A percentile compares a stretch with the other conserved stretches of the same genome.
Conservation (phyloP, 768 basidiomycete genomes). For the Clitopilus hobsonii region DNA sequence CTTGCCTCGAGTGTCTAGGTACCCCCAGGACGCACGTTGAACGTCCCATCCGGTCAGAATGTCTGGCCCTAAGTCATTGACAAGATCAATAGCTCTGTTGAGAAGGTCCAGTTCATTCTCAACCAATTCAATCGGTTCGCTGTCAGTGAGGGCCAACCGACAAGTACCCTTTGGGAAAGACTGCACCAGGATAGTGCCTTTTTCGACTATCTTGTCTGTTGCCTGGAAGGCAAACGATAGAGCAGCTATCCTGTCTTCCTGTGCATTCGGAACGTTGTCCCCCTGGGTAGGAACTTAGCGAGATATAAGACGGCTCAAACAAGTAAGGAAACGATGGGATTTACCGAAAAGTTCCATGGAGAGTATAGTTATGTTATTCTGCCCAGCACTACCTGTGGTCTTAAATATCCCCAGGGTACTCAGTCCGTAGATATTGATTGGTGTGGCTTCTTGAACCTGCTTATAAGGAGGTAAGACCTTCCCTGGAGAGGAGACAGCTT, state of each 20-base stretch:
- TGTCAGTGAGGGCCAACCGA: conserved; percentile 38
- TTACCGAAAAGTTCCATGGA: conserved; percentile 84
- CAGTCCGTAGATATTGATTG: conserved; percentile 63
- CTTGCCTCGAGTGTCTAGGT: conserved; percentile 63
- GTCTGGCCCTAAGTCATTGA: conserved; percentile 83
- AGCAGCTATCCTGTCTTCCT: conserved; percentile 59
- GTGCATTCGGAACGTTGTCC: conserved; percentile 59
- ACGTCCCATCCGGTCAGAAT: conserved; percentile 92
- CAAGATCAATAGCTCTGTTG: conserved; percentile 69
- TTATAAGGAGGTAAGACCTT: too few species aligned
- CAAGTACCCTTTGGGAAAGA: conserved; percentile 31
- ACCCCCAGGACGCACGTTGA: conserved; percentile 88
- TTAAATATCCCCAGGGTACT: conserved; percentile 20
- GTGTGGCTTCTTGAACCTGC: conserved; percentile 77
- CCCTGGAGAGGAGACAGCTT: too few species aligned
- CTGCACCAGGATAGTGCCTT: conserved; percentile 53
- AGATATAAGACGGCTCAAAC: neutral
- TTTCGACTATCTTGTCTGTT: conserved; percentile 30
- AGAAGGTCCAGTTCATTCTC: conserved; percentile 75
- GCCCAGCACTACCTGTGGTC: neutral
- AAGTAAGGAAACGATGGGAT: conserved; percentile 15
- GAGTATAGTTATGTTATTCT: conserved; percentile 59
- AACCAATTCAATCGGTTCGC: conserved; percentile 46
- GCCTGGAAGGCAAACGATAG: conserved; percentile 72
- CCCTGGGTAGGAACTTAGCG: conserved; percentile 53